Evolutionary conservation across 257 asterid species (phyloP).

Genomic region (Solanum corneliomulleri): DNA sequence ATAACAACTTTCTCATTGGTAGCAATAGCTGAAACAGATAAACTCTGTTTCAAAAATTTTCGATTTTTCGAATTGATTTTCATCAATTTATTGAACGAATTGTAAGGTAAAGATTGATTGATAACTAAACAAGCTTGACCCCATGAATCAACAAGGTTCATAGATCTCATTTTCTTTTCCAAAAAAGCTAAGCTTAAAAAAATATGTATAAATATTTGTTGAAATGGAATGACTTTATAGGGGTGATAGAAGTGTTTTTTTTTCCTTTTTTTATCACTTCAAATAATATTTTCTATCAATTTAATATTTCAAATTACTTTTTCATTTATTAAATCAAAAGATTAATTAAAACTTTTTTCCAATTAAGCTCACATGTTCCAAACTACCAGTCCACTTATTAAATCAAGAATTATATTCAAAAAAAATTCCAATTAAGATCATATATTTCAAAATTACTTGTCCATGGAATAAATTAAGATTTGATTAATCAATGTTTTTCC

Average conservation of each 20-base stretch:
- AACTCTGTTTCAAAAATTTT: not conserved
- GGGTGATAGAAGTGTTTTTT: not conserved
- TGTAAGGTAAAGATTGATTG: not conserved
- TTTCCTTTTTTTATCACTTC: not conserved
- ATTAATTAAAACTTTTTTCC: too few species aligned
- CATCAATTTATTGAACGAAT: constrained; percentile 5
- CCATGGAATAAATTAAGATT: not conserved
- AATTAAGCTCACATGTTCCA: not conserved
- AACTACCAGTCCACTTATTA: too few species aligned
- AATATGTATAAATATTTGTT: not conserved
- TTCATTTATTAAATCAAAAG: too few species aligned
- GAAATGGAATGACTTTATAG: not conserved
- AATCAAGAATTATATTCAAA: too few species aligned
- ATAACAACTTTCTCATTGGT: constrained; percentile 7
- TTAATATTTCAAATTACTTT: too few species aligned
- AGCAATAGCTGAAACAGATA: constrained; percentile 11
- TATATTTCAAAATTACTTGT: too few species aligned
- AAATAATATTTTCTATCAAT: not conserved
- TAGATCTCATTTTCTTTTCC: constrained; percentile 13
- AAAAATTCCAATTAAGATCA: not conserved
- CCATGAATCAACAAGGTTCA: constrained; percentile 31
- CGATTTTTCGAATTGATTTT: constrained; percentile 2
- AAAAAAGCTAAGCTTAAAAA: not conserved
- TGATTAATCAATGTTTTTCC: too few species aligned
- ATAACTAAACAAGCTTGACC: constrained; percentile 9